Percentiles rank a stretch among this genome's conserved stretches.
Evolutionary conservation across 1,284 basidiomycete genomes (phyloP).

Genomic region (Rhodotorula sp.): DNA sequence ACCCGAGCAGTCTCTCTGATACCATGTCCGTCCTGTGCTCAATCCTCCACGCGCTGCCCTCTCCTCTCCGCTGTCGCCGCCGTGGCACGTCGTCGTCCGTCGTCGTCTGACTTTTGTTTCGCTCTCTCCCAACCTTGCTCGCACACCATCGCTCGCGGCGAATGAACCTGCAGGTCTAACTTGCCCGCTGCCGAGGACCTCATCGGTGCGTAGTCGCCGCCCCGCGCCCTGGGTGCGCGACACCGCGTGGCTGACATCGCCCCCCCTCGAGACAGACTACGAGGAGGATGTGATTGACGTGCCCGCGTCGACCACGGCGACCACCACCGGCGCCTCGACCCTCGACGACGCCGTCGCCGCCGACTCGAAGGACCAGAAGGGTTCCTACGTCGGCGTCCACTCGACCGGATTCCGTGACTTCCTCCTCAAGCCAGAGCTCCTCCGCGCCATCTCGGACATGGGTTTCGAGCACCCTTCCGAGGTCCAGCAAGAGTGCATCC

Average conservation of each 20-base stretch:
- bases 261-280: slow-evolving; percentile 35
- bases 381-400: slow-evolving; percentile 96
- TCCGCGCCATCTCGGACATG: slow-evolving; percentile 96
- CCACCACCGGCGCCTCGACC: slow-evolving; percentile 46
- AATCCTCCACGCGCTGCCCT: background rate
- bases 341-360: slow-evolving; percentile 58
- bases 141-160: background rate
- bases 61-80: background rate
- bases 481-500: slow-evolving; percentile 99
- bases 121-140: background rate
- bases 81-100: background rate
- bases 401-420: slow-evolving; percentile 75
- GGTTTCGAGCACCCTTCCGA: slow-evolving; percentile 99
- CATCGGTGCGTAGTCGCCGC: slow-evolving; percentile 22
- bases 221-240: background rate
- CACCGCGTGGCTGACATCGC: background rate
- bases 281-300: slow-evolving; percentile 66
- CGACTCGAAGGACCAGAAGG: slow-evolving; percentile 78
- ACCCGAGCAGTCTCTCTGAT: no score
- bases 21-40: background rate
- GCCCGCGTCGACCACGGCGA: slow-evolving; percentile 52
- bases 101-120: background rate
- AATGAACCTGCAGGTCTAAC: slow-evolving; percentile 8
- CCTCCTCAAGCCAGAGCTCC: slow-evolving; percentile 91
- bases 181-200: slow-evolving; percentile 33